Evolutionary conservation across 139 green algal genomes (phyloP).

Genomic region (Nannochloris sp.): DNA sequence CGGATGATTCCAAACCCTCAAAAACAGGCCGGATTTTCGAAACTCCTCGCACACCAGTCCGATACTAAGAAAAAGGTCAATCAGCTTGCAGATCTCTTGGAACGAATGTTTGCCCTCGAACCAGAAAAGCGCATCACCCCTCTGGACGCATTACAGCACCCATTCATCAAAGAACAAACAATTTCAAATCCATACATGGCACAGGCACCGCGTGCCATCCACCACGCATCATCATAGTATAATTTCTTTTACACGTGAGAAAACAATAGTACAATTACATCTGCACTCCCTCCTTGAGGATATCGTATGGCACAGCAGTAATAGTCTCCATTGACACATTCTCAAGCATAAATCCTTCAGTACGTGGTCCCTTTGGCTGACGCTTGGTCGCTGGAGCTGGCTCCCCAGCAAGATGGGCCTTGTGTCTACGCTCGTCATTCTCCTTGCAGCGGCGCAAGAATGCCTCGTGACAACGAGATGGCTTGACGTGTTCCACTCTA

Average conservation of each 20-base stretch:
- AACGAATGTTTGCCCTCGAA: conserved; percentile 89
- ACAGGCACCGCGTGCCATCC: background rate
- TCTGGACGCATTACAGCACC: conserved; percentile 77
- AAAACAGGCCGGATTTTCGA: conserved; percentile 57
- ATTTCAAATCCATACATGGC: background rate
- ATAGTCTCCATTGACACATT: conserved; percentile 80
- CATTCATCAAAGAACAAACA: conserved; percentile 66
- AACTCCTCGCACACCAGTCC: conserved; percentile 30
- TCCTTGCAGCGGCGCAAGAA: conserved; percentile 73
- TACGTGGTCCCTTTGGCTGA: conserved; percentile 53
- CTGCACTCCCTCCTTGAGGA: conserved; percentile 55
- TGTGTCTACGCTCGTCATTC: conserved; percentile 77
- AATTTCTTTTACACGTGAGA: background rate
- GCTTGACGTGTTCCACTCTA: conserved; percentile 90
- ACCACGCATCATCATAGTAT: background rate
- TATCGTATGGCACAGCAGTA: conserved; percentile 96
- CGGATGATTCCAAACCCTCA: conserved; percentile 63
- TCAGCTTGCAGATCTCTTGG: conserved; percentile 84
- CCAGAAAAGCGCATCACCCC: conserved; percentile 86
- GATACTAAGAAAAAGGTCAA: conserved; percentile 30
- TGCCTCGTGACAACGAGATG: conserved; percentile 89
- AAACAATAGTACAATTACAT: conserved; percentile 7
- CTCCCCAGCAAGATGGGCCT: conserved; percentile 60
- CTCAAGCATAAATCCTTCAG: conserved; percentile 68
- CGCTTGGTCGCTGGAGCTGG: conserved; percentile 58